Conservation (phyloP, 805 yeast species). For the Saccharomyces mikatae region DNA sequence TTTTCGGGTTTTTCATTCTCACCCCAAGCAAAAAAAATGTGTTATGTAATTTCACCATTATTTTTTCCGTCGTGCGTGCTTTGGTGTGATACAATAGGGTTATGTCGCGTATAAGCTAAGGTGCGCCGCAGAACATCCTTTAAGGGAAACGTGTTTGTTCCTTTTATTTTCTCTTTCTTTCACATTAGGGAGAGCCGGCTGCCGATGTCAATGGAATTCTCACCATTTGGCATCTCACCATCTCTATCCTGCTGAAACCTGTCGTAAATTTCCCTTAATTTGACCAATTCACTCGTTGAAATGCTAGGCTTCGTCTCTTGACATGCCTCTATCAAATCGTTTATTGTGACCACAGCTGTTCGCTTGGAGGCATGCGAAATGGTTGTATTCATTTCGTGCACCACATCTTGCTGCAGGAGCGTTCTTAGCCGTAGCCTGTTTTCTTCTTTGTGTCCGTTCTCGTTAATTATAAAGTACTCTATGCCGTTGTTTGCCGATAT, state of each 20-base stretch:
- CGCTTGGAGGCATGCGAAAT: background rate
- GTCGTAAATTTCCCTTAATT: slow-evolving; percentile 55
- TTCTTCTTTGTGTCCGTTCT: background rate
- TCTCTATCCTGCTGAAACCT: slow-evolving; percentile 72
- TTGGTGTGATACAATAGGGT: background rate
- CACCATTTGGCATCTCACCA: slow-evolving; percentile 84
- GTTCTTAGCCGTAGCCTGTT: background rate
- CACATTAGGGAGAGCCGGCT: slow-evolving; percentile 78
- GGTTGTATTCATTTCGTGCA: background rate
- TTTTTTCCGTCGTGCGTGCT: background rate
- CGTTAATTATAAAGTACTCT: background rate
- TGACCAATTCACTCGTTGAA: slow-evolving; percentile 58
- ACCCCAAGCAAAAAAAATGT: background rate
- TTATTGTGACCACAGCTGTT: slow-evolving; percentile 26
- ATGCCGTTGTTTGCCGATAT: background rate
- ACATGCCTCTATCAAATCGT: slow-evolving; percentile 55
- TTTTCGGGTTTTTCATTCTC: background rate
- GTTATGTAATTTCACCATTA: background rate
- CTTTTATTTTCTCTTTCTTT: slow-evolving; percentile 8
- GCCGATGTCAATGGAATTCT: slow-evolving; percentile 72
- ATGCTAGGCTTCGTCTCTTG: slow-evolving; percentile 84
- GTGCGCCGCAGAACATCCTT: background rate
- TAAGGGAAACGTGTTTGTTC: background rate
- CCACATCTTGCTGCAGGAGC: background rate
- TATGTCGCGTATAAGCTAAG: background rate